A percentile compares a stretch with the other conserved stretches of the same genome.
These are phyloP conservation scores for Peribolospora kevripleyi DNA, from an alignment of 768 basidiomycete species.

Conservation along the genomic window DNA sequence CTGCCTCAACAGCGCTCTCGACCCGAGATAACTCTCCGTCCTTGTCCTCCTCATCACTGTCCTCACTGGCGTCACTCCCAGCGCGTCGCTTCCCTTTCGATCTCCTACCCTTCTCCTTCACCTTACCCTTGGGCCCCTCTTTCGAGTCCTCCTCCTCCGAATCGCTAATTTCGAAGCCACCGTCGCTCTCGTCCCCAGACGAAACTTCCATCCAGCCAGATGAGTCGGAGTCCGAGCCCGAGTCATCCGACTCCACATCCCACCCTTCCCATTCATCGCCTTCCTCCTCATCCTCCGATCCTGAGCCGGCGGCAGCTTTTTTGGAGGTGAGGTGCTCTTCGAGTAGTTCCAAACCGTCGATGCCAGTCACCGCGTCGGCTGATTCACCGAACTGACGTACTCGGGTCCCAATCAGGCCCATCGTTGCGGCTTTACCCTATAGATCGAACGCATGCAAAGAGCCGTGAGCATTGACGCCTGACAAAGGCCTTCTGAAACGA, in stretches of 20 bases:
- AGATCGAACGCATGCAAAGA: background rate
- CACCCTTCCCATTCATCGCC: constrained; percentile 63
- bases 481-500: background rate
- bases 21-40: constrained; percentile 2
- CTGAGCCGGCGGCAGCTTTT: constrained; percentile 24
- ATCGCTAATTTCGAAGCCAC: constrained; percentile 11
- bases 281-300: constrained; percentile 33
- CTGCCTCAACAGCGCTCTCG: constrained; percentile 5
- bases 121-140: constrained; percentile 7
- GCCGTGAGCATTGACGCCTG: background rate
- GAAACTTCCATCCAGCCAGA: constrained; percentile 13
- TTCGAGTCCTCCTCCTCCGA: constrained; percentile 9
- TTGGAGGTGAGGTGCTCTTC: constrained; percentile 66
- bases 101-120: constrained; percentile 7
- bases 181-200: constrained; percentile 18
- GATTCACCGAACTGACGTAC: constrained; percentile 40
- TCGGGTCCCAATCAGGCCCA: constrained; percentile 28
- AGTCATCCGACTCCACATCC: constrained; percentile 37
- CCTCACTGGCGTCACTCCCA: background rate
- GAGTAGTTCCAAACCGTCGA: constrained; percentile 70
- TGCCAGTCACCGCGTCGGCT: constrained; percentile 47
- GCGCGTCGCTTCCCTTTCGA: background rate
- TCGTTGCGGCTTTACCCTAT: constrained; percentile 73
- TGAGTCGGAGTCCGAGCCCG: constrained; percentile 28
- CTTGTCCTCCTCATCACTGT: constrained; percentile 8